Evolutionary conservation across 345 rosid genomes (phyloP).

Genomic region (Pugionium dolabratum): DNA sequence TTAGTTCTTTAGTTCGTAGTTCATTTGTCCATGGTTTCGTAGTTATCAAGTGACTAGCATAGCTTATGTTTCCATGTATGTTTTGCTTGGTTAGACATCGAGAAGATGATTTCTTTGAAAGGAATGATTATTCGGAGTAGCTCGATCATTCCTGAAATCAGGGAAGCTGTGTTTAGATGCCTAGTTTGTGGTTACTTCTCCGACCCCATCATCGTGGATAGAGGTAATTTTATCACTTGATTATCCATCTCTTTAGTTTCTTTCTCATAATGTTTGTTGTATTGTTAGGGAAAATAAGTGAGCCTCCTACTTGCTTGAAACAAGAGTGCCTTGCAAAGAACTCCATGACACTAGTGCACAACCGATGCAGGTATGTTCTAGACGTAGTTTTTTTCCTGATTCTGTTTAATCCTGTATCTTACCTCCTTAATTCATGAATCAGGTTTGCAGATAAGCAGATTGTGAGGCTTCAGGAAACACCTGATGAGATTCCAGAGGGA

Average conservation of each 20-base stretch:
- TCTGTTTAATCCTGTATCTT: not conserved
- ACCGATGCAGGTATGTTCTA: constrained; percentile 79
- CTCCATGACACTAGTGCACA: constrained; percentile 84
- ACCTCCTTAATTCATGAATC: constrained; percentile 8
- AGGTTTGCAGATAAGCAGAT: constrained; percentile 99
- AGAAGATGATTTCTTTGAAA: constrained; percentile 93
- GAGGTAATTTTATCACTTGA: constrained; percentile 60
- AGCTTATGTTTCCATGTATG: constrained; percentile 23
- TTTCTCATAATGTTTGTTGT: constrained; percentile 11
- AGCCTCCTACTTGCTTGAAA: constrained; percentile 75
- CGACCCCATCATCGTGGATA: constrained; percentile 84
- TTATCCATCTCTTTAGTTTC: not conserved
- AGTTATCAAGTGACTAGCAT: constrained; percentile 16
- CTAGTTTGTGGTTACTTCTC: constrained; percentile 84
- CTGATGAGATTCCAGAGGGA: constrained; percentile 96
- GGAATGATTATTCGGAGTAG: constrained; percentile 96
- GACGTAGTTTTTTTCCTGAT: not conserved
- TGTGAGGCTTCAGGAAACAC: constrained; percentile 97
- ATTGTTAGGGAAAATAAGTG: constrained; percentile 68
- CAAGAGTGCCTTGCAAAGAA: constrained; percentile 87
- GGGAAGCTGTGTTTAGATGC: constrained; percentile 93
- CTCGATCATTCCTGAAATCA: constrained; percentile 91
- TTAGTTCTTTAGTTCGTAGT: constrained; percentile 24
- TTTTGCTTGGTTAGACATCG: constrained; percentile 62
- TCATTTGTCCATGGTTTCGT: not conserved